phyloP scores from a whole-genome alignment of 179 eudicot species.

The Nepenthes alata region DNA sequence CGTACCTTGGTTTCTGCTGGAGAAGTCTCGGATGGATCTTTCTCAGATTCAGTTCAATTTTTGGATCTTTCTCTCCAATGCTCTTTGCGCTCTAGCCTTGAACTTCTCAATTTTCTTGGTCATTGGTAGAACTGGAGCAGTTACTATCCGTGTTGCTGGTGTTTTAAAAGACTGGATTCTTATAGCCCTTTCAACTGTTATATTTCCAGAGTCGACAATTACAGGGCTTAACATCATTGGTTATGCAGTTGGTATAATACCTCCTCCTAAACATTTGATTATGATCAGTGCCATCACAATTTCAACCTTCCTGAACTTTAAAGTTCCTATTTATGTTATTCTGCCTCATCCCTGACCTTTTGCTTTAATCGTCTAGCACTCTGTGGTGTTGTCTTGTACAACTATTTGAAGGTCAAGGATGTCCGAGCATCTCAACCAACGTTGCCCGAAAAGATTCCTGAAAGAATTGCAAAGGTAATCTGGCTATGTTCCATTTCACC shows the following conservation, averaged over 20 bases:
- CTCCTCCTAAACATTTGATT: neutral
- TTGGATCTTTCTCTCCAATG: slow-evolving; percentile 94
- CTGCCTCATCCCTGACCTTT: neutral
- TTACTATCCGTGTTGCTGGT: slow-evolving; percentile 95
- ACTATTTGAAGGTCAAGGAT: slow-evolving; percentile 68
- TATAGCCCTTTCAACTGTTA: slow-evolving; percentile 81
- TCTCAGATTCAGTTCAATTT: slow-evolving; percentile 79
- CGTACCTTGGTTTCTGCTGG: slow-evolving; percentile 89
- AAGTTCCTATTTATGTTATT: slow-evolving; percentile 1
- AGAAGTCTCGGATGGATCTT: slow-evolving; percentile 77
- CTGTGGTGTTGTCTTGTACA: slow-evolving; percentile 81
- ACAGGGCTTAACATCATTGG: slow-evolving; percentile 81
- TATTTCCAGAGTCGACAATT: slow-evolving; percentile 81
- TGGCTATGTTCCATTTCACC: neutral
- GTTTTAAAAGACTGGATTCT: slow-evolving; percentile 92
- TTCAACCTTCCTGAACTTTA: neutral
- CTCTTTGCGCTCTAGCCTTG: slow-evolving; percentile 75
- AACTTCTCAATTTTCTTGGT: slow-evolving; percentile 89
- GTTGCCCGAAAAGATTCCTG: slow-evolving; percentile 36
- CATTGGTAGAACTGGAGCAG: slow-evolving; percentile 91
- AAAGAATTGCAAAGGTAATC: slow-evolving; percentile 48
- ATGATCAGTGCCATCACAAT: neutral
- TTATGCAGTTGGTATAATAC: slow-evolving; percentile 61
- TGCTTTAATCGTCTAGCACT: slow-evolving; percentile 39
- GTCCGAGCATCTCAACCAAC: slow-evolving; percentile 51